phyloP scores from a whole-genome alignment of 2,329 filamentous ascomycete genomes.

The Fusarium irregulare region DNA sequence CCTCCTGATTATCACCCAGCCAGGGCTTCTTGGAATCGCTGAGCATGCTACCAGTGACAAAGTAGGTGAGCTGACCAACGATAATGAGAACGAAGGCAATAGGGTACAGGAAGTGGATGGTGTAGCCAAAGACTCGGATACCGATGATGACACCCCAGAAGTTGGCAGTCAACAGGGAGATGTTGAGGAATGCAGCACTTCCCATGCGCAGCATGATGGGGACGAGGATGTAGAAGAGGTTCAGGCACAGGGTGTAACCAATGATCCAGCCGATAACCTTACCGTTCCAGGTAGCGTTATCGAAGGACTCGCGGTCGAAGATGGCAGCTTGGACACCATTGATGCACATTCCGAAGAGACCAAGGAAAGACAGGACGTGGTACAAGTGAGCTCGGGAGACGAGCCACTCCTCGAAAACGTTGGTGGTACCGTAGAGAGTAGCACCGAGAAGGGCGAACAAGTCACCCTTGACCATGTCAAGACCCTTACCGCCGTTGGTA shows the following conservation, averaged over 20 bases:
- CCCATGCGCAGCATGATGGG: slow-evolving; percentile 91
- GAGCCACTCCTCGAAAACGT: slow-evolving; percentile 94
- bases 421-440: slow-evolving; percentile 89
- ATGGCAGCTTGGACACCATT: slow-evolving; percentile 91
- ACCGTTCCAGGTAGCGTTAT: slow-evolving; percentile 71
- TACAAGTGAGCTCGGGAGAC: slow-evolving; percentile 88
- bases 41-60: slow-evolving; percentile 81
- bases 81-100: slow-evolving; percentile 96
- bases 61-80: slow-evolving; percentile 86
- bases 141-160: slow-evolving; percentile 98
- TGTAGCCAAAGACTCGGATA: slow-evolving; percentile 82
- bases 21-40: slow-evolving; percentile 95
- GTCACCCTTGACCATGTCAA: slow-evolving; percentile 88
- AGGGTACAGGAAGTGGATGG: slow-evolving; percentile 91
- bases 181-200: slow-evolving; percentile 95
- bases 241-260: slow-evolving; percentile 88
- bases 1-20: slow-evolving; percentile 88
- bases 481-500: slow-evolving; percentile 72
- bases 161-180: slow-evolving; percentile 90
- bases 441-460: slow-evolving; percentile 91
- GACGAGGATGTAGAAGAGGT: slow-evolving; percentile 87
- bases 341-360: slow-evolving; percentile 88
- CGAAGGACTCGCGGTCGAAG: slow-evolving; percentile 84
- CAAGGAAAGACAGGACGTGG: slow-evolving; percentile 92
- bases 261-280: slow-evolving; percentile 82